phyloP scores from a whole-genome alignment of 139 green algal genomes.

The Mychonastes homosphaera region DNA sequence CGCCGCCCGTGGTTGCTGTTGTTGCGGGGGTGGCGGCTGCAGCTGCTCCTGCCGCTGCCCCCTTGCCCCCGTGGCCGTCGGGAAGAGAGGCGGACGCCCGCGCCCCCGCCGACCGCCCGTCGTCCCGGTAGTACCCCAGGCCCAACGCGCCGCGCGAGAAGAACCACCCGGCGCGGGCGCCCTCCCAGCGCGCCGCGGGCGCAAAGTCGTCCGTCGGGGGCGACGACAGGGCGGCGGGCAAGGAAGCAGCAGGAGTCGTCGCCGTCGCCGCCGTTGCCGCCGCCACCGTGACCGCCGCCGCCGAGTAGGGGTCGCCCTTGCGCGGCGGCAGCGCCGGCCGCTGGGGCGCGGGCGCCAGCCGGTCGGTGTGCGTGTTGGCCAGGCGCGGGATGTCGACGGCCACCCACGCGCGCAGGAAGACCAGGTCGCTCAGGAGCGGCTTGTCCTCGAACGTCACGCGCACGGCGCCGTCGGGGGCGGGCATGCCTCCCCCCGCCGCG shows the following conservation, averaged over 20 bases:
- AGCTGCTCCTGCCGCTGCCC: neutral
- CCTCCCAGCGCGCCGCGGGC: conserved; percentile 36
- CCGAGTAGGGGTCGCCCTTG: neutral
- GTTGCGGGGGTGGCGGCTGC: too few species aligned
- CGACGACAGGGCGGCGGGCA: neutral
- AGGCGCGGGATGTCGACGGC: conserved; percentile 80
- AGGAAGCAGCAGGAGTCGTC: too few species aligned
- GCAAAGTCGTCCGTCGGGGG: conserved; percentile 22
- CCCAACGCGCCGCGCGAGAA: conserved; percentile 60
- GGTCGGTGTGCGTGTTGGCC: conserved; percentile 58
- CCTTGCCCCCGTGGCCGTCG: neutral
- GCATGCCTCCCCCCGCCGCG: conserved; percentile 10
- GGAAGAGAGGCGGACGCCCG: too few species aligned
- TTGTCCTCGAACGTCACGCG: conserved; percentile 95
- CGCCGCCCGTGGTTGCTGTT: neutral
- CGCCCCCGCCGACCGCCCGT: conserved; percentile 1
- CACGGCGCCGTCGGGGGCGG: conserved; percentile 56
- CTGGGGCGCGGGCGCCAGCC: neutral
- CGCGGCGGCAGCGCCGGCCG: neutral
- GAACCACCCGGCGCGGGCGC: conserved; percentile 41
- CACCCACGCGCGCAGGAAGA: conserved; percentile 91
- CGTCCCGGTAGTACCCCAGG: conserved; percentile 76
- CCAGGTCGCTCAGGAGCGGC: conserved; percentile 81
- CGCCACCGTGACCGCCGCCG: neutral
- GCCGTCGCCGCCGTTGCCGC: neutral